phyloP scores from a whole-genome alignment of 2,329 filamentous ascomycete genomes.

The Sporothrix euskadiensis region DNA sequence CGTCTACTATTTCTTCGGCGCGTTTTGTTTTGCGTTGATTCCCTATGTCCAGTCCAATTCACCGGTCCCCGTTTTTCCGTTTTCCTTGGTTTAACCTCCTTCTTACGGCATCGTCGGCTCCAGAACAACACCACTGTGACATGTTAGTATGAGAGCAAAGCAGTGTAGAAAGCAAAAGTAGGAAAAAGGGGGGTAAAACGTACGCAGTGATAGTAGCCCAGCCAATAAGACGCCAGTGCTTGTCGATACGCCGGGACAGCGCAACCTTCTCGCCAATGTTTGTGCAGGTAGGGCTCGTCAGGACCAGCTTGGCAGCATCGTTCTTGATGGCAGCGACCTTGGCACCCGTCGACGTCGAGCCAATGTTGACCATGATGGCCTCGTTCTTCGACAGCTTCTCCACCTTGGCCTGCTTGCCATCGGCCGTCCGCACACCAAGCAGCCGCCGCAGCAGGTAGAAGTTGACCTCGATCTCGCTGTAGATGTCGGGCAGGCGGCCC shows the following conservation, averaged over 20 bases:
- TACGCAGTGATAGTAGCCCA: conserved; percentile 79
- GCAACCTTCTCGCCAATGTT: conserved; percentile 98
- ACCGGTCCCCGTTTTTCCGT: not conserved
- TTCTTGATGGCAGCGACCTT: conserved; percentile 97
- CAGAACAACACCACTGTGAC: conserved; percentile 32
- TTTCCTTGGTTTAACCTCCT: not conserved
- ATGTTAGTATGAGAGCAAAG: conserved; percentile 1
- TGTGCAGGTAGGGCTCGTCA: conserved; percentile 93
- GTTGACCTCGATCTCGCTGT: conserved; percentile 98
- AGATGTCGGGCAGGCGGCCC: conserved; percentile 91
- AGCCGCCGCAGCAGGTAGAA: conserved; percentile 96
- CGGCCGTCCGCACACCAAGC: conserved; percentile 94
- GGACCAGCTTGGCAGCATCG: conserved; percentile 90
- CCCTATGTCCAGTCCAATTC: not conserved
- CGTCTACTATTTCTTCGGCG: conserved; percentile 14
- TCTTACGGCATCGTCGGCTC: conserved; percentile 32
- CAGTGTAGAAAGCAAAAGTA: not conserved
- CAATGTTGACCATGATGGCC: conserved; percentile 99
- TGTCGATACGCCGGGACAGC: conserved; percentile 93
- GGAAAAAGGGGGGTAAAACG: conserved; percentile 39
- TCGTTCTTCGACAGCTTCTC: conserved; percentile 98
- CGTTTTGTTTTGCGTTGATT: conserved; percentile 11
- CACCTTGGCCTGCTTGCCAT: conserved; percentile 99
- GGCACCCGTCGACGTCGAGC: conserved; percentile 92
- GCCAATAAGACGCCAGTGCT: conserved; percentile 95